Evolutionary conservation across 2,329 filamentous ascomycete genomes (phyloP).

Genomic region (Trichocomaceae sp.): DNA sequence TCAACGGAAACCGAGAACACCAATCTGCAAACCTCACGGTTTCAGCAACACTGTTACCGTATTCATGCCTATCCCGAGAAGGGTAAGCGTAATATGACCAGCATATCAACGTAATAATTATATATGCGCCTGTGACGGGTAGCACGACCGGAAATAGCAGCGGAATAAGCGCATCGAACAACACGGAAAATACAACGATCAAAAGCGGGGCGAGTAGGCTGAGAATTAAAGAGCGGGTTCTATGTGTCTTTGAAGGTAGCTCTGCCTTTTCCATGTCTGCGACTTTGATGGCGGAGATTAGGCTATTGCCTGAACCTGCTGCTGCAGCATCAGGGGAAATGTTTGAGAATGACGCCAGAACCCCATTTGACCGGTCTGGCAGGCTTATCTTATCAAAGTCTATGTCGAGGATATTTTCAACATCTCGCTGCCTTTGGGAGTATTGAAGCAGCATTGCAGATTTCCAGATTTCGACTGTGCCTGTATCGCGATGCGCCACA

Average conservation of each 20-base stretch:
- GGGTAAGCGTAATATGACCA: neutral
- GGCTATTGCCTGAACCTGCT: neutral
- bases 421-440: neutral
- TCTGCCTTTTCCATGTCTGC: neutral
- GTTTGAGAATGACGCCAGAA: slow-evolving; percentile 2
- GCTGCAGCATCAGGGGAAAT: neutral
- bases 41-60: neutral
- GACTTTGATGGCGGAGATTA: neutral
- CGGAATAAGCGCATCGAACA: neutral
- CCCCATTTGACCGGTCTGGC: neutral
- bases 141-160: neutral
- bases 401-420: neutral
- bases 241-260: slow-evolving; percentile 1
- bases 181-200: neutral
- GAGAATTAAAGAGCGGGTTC: slow-evolving; percentile 3
- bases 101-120: neutral
- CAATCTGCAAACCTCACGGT: neutral
- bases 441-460: neutral
- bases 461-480: slow-evolving; percentile 11
- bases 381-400: neutral
- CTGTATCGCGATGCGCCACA: neutral
- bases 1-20: slow-evolving; percentile 9
- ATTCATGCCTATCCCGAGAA: neutral
- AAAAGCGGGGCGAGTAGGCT: slow-evolving; percentile 4
- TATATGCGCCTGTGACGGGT: neutral